These are phyloP conservation scores for Trichoderma oligosporum DNA, from an alignment of 2,329 filamentous ascomycete genomes.

Conservation along the genomic window DNA sequence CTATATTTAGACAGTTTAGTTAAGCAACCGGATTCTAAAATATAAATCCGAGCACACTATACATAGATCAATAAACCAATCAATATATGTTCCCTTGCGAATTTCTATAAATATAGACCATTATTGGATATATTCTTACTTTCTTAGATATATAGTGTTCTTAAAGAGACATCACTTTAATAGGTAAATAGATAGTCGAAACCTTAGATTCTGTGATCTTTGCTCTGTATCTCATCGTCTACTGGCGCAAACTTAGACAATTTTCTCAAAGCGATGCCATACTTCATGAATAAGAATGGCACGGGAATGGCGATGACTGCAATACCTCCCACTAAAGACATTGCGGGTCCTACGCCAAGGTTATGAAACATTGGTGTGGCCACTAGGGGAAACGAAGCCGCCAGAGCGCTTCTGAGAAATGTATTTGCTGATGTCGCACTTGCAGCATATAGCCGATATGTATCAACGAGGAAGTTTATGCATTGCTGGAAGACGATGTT, in stretches of 20 bases:
- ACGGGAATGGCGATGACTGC: slow-evolving; percentile 1
- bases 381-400: slow-evolving; percentile 56
- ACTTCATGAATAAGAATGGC: slow-evolving; percentile 14
- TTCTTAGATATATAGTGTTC: too few species aligned
- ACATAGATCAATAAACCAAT: too few species aligned
- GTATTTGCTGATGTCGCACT: slow-evolving; percentile 62
- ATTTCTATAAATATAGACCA: too few species aligned
- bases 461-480: slow-evolving; percentile 52
- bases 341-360: slow-evolving; percentile 29
- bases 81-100: too few species aligned
- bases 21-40: too few species aligned
- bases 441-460: slow-evolving; percentile 55
- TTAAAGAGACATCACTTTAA: too few species aligned
- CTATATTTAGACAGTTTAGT: too few species aligned
- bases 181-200: too few species aligned
- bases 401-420: slow-evolving; percentile 53
- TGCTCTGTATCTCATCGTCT: not conserved
- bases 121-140: too few species aligned
- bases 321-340: slow-evolving; percentile 42
- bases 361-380: slow-evolving; percentile 30
- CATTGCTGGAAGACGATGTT: slow-evolving; percentile 48
- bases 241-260: slow-evolving; percentile 3
- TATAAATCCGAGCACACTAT: too few species aligned
- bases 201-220: not conserved
- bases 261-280: not conserved